Evolutionary conservation across 805 yeast species (phyloP).

Genomic region (Geotrichum ghanense): DNA sequence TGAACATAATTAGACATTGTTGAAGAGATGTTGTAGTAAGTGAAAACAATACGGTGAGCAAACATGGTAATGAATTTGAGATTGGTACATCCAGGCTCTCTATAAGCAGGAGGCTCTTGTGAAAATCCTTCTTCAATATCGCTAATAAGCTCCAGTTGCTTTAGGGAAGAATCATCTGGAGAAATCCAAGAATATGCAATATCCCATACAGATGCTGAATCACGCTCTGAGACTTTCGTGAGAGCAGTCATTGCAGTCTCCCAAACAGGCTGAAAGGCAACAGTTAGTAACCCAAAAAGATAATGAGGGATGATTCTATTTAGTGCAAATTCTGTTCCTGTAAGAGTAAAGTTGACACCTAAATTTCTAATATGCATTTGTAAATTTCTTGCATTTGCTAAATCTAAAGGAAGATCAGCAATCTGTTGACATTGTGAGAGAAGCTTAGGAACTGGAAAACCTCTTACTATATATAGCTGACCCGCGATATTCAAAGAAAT

Average conservation of each 20-base stretch:
- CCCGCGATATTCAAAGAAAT: slow-evolving; percentile 33
- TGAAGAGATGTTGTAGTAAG: not conserved
- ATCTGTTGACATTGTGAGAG: slow-evolving; percentile 27
- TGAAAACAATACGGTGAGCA: not conserved
- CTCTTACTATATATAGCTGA: slow-evolving; percentile 5
- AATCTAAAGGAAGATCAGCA: slow-evolving; percentile 62
- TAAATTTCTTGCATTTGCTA: slow-evolving; percentile 64
- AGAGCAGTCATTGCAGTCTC: slow-evolving; percentile 55
- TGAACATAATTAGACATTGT: not conserved
- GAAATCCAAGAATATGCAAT: slow-evolving; percentile 27
- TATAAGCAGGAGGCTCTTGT: not conserved
- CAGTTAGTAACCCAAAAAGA: slow-evolving; percentile 59
- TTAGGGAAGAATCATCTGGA: slow-evolving; percentile 20
- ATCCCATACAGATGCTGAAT: slow-evolving; percentile 44
- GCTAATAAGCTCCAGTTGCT: not conserved
- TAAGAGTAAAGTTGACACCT: slow-evolving; percentile 32
- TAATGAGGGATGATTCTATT: slow-evolving; percentile 34
- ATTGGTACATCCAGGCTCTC: slow-evolving; percentile 1
- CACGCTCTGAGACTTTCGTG: slow-evolving; percentile 33
- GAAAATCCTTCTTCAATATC: slow-evolving; percentile 10
- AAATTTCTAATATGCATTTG: slow-evolving; percentile 54
- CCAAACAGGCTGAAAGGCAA: slow-evolving; percentile 80
- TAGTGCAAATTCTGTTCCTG: slow-evolving; percentile 18
- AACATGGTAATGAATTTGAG: not conserved
- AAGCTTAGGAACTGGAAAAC: slow-evolving; percentile 8